Evolutionary conservation across 208 protist genomes (phyloP).

Genomic region (Phytomonas francai): DNA sequence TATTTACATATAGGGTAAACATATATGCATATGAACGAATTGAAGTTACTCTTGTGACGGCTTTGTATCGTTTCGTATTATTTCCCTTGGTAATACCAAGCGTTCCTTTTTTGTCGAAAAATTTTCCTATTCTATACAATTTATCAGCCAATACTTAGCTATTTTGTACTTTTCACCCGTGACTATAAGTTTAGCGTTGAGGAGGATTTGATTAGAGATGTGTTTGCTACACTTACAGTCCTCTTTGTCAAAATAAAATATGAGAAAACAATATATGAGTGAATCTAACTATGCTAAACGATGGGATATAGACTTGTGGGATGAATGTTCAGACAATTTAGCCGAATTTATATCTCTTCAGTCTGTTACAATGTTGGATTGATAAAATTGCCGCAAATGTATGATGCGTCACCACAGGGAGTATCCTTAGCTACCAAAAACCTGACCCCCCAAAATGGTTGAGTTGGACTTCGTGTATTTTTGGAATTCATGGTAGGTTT

Average conservation of each 20-base stretch:
- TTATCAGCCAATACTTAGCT: background rate
- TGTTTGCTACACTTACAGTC: background rate
- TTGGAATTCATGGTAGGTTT: background rate
- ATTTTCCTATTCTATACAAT: too few species aligned
- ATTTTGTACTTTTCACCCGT: background rate
- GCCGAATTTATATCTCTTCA: background rate
- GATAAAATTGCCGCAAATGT: background rate
- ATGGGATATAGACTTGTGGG: background rate
- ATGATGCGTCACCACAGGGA: background rate
- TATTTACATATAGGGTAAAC: slow-evolving; percentile 15
- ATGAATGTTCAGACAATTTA: background rate
- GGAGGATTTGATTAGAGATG: background rate
- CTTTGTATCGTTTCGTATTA: too few species aligned
- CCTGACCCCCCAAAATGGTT: background rate
- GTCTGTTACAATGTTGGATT: background rate
- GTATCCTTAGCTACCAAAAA: background rate
- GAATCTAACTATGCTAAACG: background rate
- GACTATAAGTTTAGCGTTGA: background rate
- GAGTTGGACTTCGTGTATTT: background rate
- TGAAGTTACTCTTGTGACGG: background rate
- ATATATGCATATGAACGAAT: background rate
- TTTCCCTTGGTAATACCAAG: too few species aligned
- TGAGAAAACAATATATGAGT: background rate
- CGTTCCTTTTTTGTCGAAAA: background rate
- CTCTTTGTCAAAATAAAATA: background rate